Evolutionary conservation across 164 flowering plant genomes (phyloP).

Genomic region (Macadamia integrifolia): DNA sequence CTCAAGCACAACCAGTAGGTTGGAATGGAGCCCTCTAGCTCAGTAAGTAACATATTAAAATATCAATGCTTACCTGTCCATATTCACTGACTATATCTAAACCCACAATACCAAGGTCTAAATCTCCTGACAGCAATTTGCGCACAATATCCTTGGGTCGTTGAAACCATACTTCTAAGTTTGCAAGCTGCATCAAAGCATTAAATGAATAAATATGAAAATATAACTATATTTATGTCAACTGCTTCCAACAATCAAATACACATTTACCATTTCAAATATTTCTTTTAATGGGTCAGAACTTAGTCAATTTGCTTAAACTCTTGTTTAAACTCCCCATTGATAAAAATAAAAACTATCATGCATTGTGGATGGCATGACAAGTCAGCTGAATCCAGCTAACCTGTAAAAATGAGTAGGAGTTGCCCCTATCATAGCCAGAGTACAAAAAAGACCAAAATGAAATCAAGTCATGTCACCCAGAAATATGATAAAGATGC

Average conservation of each 20-base stretch:
- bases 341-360: no score
- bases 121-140: conserved; percentile 83
- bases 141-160: conserved; percentile 86
- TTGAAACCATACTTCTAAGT: conserved; percentile 95
- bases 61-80: conserved; percentile 60
- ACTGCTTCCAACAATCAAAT: not conserved
- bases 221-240: not conserved
- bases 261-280: not conserved
- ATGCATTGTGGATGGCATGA: no score
- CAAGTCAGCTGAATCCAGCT: no score
- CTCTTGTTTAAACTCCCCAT: no score
- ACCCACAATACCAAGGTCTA: conserved; percentile 94
- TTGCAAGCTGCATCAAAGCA: conserved; percentile 55
- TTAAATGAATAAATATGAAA: not conserved
- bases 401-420: no score
- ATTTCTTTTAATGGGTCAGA: not conserved
- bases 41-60: no score
- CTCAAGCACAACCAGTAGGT: no score
- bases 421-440: no score
- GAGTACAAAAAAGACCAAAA: no score
- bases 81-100: conserved; percentile 73
- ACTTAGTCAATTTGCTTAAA: not conserved
- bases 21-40: no score
- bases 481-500: no score
- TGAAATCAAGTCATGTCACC: no score